Percentiles rank a stretch among this genome's conserved stretches.
phyloP scores from a whole-genome alignment of 2,329 filamentous ascomycete genomes.

The Alternaria novae-zelandiae region DNA sequence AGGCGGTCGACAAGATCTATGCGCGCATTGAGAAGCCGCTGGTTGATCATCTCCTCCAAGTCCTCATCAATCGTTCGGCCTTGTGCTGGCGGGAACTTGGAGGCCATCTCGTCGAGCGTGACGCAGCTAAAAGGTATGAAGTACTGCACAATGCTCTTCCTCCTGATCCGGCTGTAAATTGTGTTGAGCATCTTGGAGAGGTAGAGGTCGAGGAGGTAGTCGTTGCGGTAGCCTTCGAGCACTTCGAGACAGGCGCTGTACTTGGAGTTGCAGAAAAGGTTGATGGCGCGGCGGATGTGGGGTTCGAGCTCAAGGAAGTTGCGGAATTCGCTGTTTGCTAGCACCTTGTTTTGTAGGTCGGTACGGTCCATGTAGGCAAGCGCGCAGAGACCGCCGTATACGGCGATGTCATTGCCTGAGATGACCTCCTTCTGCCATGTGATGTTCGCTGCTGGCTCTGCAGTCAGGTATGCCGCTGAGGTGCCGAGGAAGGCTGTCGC shows the following conservation, averaged over 20 bases:
- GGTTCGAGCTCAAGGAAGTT: slow-evolving; percentile 90
- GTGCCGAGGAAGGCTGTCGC: slow-evolving; percentile 73
- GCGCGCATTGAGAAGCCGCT: slow-evolving; percentile 73
- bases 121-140: slow-evolving; percentile 89
- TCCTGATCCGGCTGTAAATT: slow-evolving; percentile 78
- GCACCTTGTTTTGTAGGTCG: slow-evolving; percentile 75
- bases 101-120: slow-evolving; percentile 77
- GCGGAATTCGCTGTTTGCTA: slow-evolving; percentile 87
- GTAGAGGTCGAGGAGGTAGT: slow-evolving; percentile 91
- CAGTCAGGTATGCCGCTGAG: slow-evolving; percentile 57
- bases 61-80: slow-evolving; percentile 68
- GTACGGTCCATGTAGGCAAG: slow-evolving; percentile 86
- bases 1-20: slow-evolving; percentile 85
- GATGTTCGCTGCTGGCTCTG: slow-evolving; percentile 55
- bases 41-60: slow-evolving; percentile 77
- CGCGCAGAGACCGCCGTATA: slow-evolving; percentile 89
- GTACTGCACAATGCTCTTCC: slow-evolving; percentile 93
- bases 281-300: slow-evolving; percentile 89
- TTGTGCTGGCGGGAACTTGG: slow-evolving; percentile 70
- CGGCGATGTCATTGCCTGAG: slow-evolving; percentile 85
- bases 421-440: slow-evolving; percentile 72
- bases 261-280: slow-evolving; percentile 86
- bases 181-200: slow-evolving; percentile 74
- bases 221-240: slow-evolving; percentile 78
- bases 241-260: slow-evolving; percentile 85